phyloP scores from a whole-genome alignment of 306 rosid genomes.

The Astragalus glycyphyllos region DNA sequence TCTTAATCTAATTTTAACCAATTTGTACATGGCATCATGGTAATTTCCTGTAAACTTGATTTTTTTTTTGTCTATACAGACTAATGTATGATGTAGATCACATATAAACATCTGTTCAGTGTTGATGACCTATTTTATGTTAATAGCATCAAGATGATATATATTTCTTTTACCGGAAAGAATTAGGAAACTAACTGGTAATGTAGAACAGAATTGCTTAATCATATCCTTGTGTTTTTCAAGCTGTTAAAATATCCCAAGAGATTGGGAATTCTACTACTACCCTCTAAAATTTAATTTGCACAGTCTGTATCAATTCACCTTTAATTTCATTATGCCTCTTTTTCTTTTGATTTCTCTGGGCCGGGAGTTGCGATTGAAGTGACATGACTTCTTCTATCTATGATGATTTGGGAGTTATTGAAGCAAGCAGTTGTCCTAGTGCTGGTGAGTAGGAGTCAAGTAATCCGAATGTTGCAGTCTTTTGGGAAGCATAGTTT shows the following conservation, averaged over 20 bases:
- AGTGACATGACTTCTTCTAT: too few species aligned
- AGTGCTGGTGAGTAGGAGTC: too few species aligned
- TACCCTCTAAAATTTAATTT: background rate
- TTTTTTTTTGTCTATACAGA: slow-evolving; percentile 17
- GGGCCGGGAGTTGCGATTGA: too few species aligned
- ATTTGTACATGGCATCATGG: slow-evolving; percentile 13
- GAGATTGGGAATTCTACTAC: background rate
- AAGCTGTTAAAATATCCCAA: background rate
- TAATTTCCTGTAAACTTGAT: slow-evolving; percentile 5
- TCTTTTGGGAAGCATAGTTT: too few species aligned
- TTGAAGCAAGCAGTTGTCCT: too few species aligned
- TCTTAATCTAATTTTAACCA: background rate
- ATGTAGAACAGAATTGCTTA: slow-evolving; percentile 18
- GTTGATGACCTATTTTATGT: slow-evolving; percentile 32
- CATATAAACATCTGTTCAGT: slow-evolving; percentile 17
- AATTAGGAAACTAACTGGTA: background rate
- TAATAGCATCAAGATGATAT: slow-evolving; percentile 3
- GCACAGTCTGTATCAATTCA: too few species aligned
- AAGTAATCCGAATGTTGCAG: too few species aligned
- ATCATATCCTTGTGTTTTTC: background rate
- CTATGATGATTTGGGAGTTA: too few species aligned
- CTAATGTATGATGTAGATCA: slow-evolving; percentile 29
- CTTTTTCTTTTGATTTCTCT: too few species aligned
- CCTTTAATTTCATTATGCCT: too few species aligned
- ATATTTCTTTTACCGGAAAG: slow-evolving; percentile 10